Base-by-base conservation (phyloP, 495 filamentous ascomycete species). In the Neurospora discreta region DNA sequence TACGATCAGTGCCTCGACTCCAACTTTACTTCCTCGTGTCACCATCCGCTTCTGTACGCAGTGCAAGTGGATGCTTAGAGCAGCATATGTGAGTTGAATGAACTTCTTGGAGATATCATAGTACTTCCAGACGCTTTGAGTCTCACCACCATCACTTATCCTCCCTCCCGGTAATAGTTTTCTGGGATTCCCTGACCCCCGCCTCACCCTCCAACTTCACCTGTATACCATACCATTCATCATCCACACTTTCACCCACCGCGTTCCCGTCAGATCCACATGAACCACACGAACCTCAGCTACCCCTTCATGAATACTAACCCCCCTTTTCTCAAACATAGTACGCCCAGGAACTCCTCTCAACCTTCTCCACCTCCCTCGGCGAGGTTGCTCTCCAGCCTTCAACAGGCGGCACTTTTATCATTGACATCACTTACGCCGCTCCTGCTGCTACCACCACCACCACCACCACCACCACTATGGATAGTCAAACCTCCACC, bases 341-440 rank as follows among this genome's bases (percentile, higher is more conserved):
- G 93, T 97, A 92, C 82, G 94, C 92, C 60, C 95, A 99, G 88
- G 95, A 99, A 82, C 92, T 99, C 70, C 90, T 99, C 72, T 95
- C 93, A n/a, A 99, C 95, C 8, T 99, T 99, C 84, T 85, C 87
- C 69, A 94, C 89, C 15, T 85, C 89, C 71, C 85, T 99, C 0
- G 94, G 95, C 65, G 95, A 98, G 80, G 90, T 99, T 16, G 88
- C 95, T n/a, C 89, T 99, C 0, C 87, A 95, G 46, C 95, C 95
- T 0, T 78, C 89, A 20, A 97, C 93, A 0, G 94, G 95, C 33
- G 95, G 95, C 0, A 81, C 91, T 30, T 99, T 99, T 78, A 85
- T 87, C 15, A 87, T 97, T 6, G 85, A 90, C 68, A 88, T 93
- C 43, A 82, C 84, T 73, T 80, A 74, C 73, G 23, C 67, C 13